Percentiles rank a stretch among this genome's conserved stretches.
phyloP scores from a whole-genome alignment of 192 early-diverging fungal genomes.

The Entrophospora sp. region DNA sequence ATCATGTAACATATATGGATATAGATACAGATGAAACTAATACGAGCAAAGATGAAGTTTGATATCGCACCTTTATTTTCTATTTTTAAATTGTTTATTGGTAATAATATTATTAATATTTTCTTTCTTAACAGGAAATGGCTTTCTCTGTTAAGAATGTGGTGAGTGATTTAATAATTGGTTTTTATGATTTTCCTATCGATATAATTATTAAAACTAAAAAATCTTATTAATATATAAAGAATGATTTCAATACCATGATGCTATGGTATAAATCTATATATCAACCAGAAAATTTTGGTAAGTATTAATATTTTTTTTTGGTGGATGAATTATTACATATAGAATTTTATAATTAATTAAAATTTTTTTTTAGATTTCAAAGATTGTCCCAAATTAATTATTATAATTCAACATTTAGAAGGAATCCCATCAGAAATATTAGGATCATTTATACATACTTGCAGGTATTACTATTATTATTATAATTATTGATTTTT shows the following conservation, averaged over 20 bases:
- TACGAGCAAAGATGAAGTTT: too few species aligned
- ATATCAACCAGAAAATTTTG: too few species aligned
- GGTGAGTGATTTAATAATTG: not conserved
- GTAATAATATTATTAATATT: too few species aligned
- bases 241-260: too few species aligned
- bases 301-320: not conserved
- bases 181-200: not conserved
- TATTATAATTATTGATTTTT: not conserved
- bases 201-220: not conserved
- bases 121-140: too few species aligned
- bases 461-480: slow-evolving; percentile 42
- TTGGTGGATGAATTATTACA: not conserved
- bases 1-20: too few species aligned
- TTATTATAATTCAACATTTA: slow-evolving; percentile 80
- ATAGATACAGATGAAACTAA: too few species aligned
- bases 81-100: too few species aligned
- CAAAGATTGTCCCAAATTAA: slow-evolving; percentile 32
- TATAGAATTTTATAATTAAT: not conserved
- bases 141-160: not conserved
- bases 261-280: too few species aligned
- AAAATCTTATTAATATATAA: not conserved
- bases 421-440: slow-evolving; percentile 69
- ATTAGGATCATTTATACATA: slow-evolving; percentile 66
- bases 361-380: not conserved
- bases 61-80: too few species aligned